Percentiles rank a stretch among this genome's conserved stretches.
Conservation (phyloP, 208 protist genomes). For the Phytomonas sp. region DNA sequence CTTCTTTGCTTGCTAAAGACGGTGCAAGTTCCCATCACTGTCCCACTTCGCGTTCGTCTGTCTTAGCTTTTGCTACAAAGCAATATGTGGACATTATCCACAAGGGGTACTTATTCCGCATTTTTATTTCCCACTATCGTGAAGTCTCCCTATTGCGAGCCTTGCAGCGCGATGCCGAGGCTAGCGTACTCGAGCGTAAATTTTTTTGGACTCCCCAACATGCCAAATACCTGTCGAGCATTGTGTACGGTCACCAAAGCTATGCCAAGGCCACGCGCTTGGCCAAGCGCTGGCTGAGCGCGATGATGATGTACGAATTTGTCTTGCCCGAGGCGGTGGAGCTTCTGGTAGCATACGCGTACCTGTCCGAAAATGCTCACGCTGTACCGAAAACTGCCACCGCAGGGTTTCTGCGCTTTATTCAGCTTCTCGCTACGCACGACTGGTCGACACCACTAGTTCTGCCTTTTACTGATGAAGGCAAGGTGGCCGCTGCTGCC, state of each 20-base stretch:
- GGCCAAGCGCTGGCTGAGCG: slow-evolving; percentile 72
- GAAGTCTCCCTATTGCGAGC: slow-evolving; percentile 73
- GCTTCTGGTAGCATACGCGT: slow-evolving; percentile 74
- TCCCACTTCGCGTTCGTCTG: neutral
- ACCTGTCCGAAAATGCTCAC: slow-evolving; percentile 26
- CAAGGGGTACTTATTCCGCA: slow-evolving; percentile 76
- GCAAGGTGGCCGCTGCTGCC: slow-evolving; percentile 25
- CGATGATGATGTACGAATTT: slow-evolving; percentile 76
- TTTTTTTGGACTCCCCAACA: slow-evolving; percentile 84
- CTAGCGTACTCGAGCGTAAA: slow-evolving; percentile 67
- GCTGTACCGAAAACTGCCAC: slow-evolving; percentile 47
- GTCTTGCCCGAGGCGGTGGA: slow-evolving; percentile 74
- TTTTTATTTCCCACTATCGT: slow-evolving; percentile 84
- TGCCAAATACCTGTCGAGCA: slow-evolving; percentile 66
- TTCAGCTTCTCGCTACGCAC: slow-evolving; percentile 69
- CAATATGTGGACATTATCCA: slow-evolving; percentile 76
- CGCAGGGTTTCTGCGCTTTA: slow-evolving; percentile 69
- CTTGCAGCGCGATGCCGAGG: slow-evolving; percentile 61
- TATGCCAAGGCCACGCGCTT: slow-evolving; percentile 65
- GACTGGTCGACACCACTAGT: slow-evolving; percentile 70
- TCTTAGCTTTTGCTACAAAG: slow-evolving; percentile 27
- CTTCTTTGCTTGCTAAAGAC: neutral
- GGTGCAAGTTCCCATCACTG: neutral
- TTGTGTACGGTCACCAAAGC: slow-evolving; percentile 68
- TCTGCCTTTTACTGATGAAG: slow-evolving; percentile 56